Evolutionary conservation across 768 basidiomycete species (phyloP), one percentile per base, ranked within the genome.

Genomic region (Termitomyces sp.): DNA sequence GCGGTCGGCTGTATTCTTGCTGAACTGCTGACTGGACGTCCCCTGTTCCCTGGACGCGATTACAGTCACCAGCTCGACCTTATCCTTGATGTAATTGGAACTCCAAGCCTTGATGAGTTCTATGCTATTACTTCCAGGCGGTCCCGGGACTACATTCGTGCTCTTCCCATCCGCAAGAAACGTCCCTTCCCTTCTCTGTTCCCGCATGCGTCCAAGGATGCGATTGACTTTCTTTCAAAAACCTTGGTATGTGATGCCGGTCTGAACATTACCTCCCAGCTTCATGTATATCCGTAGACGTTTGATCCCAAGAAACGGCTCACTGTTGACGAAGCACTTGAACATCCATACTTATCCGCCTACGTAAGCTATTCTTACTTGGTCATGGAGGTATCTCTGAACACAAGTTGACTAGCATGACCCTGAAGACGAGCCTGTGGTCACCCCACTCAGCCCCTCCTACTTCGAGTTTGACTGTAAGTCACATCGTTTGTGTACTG

Each of bases 301-400:
- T 99, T 98, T 73, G 94, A 97, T 73, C 96, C 97, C 28, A 95
- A 94, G 79, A 97, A 95, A 72, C 88, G 97, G 52, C 87, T 94
- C 68, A 93, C 93, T 1, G 93, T 95, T 42, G 94, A 98, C 67
- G 87, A 95, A 62, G 94, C 94, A 8, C 77, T 99, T 20, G 87
- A 88, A 33, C 95, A 98, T 66, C 94, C 95, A 7, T 96, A 96
- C 69, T 79, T 96, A 15, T 91, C 93, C 68, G 91, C 94, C 70
- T 96, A 97, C 69, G 90, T 90, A 53, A 61, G 58, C 56, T 51
- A 13, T 51, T 5, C 39, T 33, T 28, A 28, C 45, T 9, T 22
- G 45, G 39, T 28, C 29, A 34, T 75, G 1, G 4, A 34, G 10
- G 5, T 18, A 7, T 12, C 9, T 36, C 34, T 33, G 33, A 34